Evolutionary conservation across 1,284 basidiomycete species (phyloP).

Genomic region (Tetrapyrgos nigripes): DNA sequence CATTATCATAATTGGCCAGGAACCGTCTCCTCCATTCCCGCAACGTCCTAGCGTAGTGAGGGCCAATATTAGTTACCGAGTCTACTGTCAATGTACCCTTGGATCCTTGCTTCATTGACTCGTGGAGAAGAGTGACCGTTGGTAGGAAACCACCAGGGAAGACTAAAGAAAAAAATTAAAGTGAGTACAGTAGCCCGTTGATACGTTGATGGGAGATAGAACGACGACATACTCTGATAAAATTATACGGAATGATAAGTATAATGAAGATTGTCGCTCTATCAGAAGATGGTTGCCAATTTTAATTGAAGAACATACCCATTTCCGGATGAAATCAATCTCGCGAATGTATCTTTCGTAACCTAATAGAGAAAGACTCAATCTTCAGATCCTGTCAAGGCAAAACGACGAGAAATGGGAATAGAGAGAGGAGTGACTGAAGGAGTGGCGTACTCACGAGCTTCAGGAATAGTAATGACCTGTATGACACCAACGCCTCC

Average conservation of each 20-base stretch:
- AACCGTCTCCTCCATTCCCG: conserved; percentile 82
- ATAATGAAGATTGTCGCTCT: too few relatives aligned
- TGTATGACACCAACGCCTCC: conserved; percentile 77
- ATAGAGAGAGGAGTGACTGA: background rate
- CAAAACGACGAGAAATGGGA: background rate
- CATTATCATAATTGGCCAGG: conserved; percentile 63
- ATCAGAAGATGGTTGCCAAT: background rate
- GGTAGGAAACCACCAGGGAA: conserved; percentile 85
- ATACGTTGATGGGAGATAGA: too few relatives aligned
- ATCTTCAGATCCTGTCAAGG: background rate
- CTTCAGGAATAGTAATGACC: conserved; percentile 83
- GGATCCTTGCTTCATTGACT: conserved; percentile 61
- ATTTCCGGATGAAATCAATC: conserved; percentile 84
- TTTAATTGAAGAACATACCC: conserved; percentile 48
- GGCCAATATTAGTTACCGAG: conserved; percentile 80
- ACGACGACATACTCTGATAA: conserved; percentile 8
- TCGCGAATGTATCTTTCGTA: conserved; percentile 64
- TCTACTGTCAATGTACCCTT: conserved; percentile 71
- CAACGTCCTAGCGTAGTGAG: conserved; percentile 84
- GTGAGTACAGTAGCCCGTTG: background rate
- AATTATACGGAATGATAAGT: background rate
- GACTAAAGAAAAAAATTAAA: conserved; percentile 44
- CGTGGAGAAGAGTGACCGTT: conserved; percentile 66
- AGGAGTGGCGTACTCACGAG: conserved; percentile 48
- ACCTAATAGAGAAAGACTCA: conserved; percentile 39